Percentiles rank a stretch among this genome's conserved stretches.
These are phyloP conservation scores for Saxophila tyrrhenica DNA, from an alignment of 495 filamentous ascomycete species.

Conservation along the genomic window DNA sequence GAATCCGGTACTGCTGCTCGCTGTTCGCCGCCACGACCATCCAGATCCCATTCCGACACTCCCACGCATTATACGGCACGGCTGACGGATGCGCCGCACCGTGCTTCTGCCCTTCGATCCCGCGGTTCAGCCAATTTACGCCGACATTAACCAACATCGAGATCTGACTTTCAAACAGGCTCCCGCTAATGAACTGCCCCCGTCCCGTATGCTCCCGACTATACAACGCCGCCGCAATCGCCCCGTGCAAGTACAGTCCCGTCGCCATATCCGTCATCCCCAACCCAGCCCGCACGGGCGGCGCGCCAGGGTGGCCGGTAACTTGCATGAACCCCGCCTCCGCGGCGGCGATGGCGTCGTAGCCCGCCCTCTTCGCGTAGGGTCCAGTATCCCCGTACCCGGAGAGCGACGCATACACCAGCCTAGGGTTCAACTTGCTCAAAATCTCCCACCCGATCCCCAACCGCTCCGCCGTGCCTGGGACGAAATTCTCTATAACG, in stretches of 20 bases:
- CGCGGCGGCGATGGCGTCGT: conserved; percentile 24
- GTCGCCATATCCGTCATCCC: conserved; percentile 30
- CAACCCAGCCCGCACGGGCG: conserved; percentile 26
- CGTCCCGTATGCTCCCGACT: conserved; percentile 24
- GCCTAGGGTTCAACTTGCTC: conserved; percentile 19
- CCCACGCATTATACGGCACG: conserved; percentile 29
- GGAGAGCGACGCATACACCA: conserved; percentile 28
- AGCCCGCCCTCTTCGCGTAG: conserved; percentile 25
- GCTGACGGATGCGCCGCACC: conserved; percentile 29
- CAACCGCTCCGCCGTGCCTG: conserved; percentile 24
- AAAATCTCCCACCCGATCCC: conserved; percentile 23
- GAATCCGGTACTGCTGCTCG: conserved; percentile 26
- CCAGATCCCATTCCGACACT: conserved; percentile 25
- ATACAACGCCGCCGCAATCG: conserved; percentile 24
- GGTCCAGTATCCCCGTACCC: conserved; percentile 28
- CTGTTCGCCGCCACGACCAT: conserved; percentile 29
- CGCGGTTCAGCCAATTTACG: conserved; percentile 25
- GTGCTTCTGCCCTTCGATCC: conserved; percentile 24
- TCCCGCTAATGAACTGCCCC: conserved; percentile 26
- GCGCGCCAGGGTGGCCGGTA: conserved; percentile 26
- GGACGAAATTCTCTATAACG: conserved; percentile 30
- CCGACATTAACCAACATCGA: conserved; percentile 27
- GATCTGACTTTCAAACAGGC: conserved; percentile 27
- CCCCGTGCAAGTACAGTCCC: conserved; percentile 28
- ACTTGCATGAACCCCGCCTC: conserved; percentile 32